Evolutionary conservation across 73 alveolate species (phyloP).

Genomic region (Loxodes magnus): DNA sequence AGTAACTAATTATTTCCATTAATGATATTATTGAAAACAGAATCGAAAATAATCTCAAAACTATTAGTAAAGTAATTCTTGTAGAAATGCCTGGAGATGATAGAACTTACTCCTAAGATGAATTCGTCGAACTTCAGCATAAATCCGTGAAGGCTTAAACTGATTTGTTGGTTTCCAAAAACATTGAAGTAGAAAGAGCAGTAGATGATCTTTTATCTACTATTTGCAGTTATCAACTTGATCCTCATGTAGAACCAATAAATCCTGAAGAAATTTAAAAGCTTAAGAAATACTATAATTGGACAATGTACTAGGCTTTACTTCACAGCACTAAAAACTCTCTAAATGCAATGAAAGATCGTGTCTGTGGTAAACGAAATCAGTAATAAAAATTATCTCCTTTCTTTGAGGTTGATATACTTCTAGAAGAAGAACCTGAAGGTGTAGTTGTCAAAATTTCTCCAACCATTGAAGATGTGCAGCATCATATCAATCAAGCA

Average conservation of each 20-base stretch:
- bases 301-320: slow-evolving; percentile 99
- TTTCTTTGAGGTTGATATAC: slow-evolving; percentile 98
- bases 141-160: slow-evolving; percentile 89
- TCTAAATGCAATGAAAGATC: slow-evolving; percentile 94
- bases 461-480: slow-evolving; percentile 69
- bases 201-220: slow-evolving; percentile 97
- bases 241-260: slow-evolving; percentile 97
- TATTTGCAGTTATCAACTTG: slow-evolving; percentile 95
- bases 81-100: slow-evolving; percentile 97
- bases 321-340: slow-evolving; percentile 98
- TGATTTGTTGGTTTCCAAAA: slow-evolving; percentile 90
- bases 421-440: slow-evolving; percentile 59
- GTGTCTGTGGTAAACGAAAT: slow-evolving; percentile 94
- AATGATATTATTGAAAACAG: slow-evolving; percentile 99
- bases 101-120: slow-evolving; percentile 92
- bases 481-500: slow-evolving; percentile 97
- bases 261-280: slow-evolving; percentile 94
- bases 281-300: slow-evolving; percentile 98
- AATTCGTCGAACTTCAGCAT: slow-evolving; percentile 96
- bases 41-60: slow-evolving; percentile 96
- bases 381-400: slow-evolving; percentile 76
- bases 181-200: slow-evolving; percentile 99
- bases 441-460: slow-evolving; percentile 27
- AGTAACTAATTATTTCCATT: slow-evolving; percentile 93
- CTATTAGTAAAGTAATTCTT: slow-evolving; percentile 93